Evolutionary conservation across 441 rosid genomes (phyloP), one percentile per base, ranked within the genome.

Genomic region (Breynia disticha): DNA sequence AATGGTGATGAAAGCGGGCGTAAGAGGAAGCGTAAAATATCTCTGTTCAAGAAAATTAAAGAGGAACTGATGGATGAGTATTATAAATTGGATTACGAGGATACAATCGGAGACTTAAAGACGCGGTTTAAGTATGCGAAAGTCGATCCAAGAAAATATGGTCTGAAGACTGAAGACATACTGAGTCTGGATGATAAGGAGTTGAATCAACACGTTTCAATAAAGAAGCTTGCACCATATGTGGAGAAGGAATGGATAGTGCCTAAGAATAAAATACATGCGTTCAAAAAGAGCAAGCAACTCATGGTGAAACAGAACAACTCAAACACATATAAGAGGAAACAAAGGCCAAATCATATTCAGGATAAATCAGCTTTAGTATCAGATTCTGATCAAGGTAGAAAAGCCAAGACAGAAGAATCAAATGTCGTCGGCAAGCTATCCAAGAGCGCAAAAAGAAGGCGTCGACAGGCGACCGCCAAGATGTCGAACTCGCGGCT

Each of bases 71-170:
- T 86, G 87, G 95, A 91, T 52, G 95, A 91, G 68, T 84, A 82
- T 48, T 88, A 91, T 68, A 83, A 84, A 63, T 72, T 91, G 76
- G 98, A 91, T 63, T 88, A 88, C 46, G 98, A 91, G 75, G 98
- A 64, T 66, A 82, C 89, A 44, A 70, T 88, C 48, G 95, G 87
- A 62, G 87, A 83, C 68, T 58, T 88, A 74, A 88, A 82, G 67
- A 91, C 97, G 16, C 83, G 97, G 82, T 91, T 91, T 46, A 84
- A 77, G 71, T 88, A 88, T 68, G 81, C 88, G 0, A 84, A 84
- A 77, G 82, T 77, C 39, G 51, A 80, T 43, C 87, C 89, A 11
- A 88, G 82, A 65, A 78, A 54, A 50, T 88, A 50, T 42, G 87
- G 86, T 19, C 61, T 91, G 58, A 81, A 70, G 56, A 69, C 84